These are phyloP conservation scores for Paecilomyces fulvus DNA, from an alignment of 2,329 filamentous ascomycete genomes.

Conservation along the genomic window DNA sequence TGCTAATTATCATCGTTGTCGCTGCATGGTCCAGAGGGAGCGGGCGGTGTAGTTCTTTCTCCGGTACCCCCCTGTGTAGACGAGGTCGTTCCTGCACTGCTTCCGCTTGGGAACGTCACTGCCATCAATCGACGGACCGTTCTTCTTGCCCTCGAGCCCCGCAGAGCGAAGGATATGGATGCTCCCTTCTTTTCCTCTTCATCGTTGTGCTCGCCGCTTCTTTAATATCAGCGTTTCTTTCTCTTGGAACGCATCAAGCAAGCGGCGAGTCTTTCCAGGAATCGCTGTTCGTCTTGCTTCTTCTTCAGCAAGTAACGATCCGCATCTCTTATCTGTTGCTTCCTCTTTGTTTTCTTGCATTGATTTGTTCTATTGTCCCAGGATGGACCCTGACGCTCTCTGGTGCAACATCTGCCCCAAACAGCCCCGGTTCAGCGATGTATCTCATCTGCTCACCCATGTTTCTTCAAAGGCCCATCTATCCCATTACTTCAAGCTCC, in stretches of 20 bases:
- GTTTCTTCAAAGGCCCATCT: slow-evolving; percentile 89
- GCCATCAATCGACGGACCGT: not conserved
- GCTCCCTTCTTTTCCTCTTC: slow-evolving; percentile 1
- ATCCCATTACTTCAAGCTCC: slow-evolving; percentile 71
- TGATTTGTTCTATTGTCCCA: slow-evolving; percentile 10
- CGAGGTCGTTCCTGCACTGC: slow-evolving; percentile 1
- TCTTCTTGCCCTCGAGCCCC: not conserved
- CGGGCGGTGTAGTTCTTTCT: slow-evolving; percentile 1
- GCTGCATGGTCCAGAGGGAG: not conserved
- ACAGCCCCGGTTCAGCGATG: slow-evolving; percentile 73
- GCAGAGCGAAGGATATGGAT: not conserved
- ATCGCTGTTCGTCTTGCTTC: slow-evolving; percentile 14
- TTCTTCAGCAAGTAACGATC: slow-evolving; percentile 13
- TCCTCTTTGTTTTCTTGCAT: slow-evolving; percentile 8
- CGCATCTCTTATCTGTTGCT: slow-evolving; percentile 18
- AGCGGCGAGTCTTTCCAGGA: slow-evolving; percentile 12
- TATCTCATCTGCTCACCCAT: slow-evolving; percentile 87
- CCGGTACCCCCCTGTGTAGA: not conserved
- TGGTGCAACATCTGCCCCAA: slow-evolving; percentile 77
- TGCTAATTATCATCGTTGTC: not conserved
- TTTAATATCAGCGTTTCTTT: slow-evolving; percentile 8
- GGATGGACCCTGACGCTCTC: slow-evolving; percentile 53
- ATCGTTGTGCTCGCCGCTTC: slow-evolving; percentile 14
- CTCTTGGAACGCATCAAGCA: slow-evolving; percentile 6
- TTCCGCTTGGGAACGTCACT: not conserved